Evolutionary conservation across 108 stramenopile species (phyloP), one percentile per base, ranked within the genome.

Genomic region (Pseudonitzschia multiseries): DNA sequence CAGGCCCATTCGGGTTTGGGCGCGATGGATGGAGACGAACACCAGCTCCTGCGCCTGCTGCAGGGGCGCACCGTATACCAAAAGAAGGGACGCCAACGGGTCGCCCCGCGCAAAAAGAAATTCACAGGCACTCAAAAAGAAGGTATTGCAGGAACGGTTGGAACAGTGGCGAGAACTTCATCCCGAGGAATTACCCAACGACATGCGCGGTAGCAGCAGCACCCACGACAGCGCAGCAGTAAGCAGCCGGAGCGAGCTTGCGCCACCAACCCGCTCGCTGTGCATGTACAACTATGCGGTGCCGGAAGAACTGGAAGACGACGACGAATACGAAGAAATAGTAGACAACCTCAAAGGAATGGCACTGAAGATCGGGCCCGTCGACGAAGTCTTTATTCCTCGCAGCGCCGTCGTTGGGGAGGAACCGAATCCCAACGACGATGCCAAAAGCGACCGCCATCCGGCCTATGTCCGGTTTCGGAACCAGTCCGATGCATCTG

Each of bases 311-410:
- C 42, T 90, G 24, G 73, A 74, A 33, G 91, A 94, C 69, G 88
- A 92, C 21, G 93, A 94, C 40, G 93, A 94, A 65, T 88, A 87
- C 52, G 79, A 89, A 33, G 93, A 94, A 78, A 82, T 94, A 31
- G 28, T 86, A 14, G 66, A 75, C 1, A 86, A 94, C 66, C 52
- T 92, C 13, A 71, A 70, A 57, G 77, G 74, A 18, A 78, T 94
- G 81, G 87, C 91, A 13, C 69, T 61, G 42, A 87, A 87, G 69
- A 72, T 94, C 65, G 93, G 88, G n/a, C 43, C 52, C 18, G 75
- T 87, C 28, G 53, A 72, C n/a, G 70, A 74, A 5, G 72, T 88
- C 4, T 86, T 77, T 62, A 68, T 93, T 20, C 86, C 86, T 17
- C 83, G 84, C n/a, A 22, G 31, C 21, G n/a, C 48, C 43, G 0